Evolutionary conservation across 129 eudicot genomes (phyloP).

Genomic region (Tagetes patula): DNA sequence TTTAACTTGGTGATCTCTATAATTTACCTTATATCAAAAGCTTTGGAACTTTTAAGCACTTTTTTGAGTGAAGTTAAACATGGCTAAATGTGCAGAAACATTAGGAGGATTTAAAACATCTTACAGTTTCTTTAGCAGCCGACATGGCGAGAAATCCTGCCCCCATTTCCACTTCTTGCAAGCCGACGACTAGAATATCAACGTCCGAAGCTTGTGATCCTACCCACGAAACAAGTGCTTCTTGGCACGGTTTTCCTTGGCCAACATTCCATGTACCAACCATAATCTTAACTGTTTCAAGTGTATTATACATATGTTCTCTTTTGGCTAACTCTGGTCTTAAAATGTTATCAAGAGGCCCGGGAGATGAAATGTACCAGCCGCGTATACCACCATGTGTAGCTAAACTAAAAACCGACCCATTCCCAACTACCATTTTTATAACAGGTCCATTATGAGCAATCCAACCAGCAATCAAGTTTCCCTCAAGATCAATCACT

Average conservation of each 20-base stretch:
- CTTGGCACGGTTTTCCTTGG: conserved; percentile 85
- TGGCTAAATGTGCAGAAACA: neutral
- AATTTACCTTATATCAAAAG: neutral
- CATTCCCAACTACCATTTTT: conserved; percentile 72
- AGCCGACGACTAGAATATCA: conserved; percentile 79
- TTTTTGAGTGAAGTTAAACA: neutral
- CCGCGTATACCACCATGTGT: conserved; percentile 98
- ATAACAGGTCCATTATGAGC: conserved; percentile 90
- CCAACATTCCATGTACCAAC: conserved; percentile 97
- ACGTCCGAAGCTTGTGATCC: conserved; percentile 76
- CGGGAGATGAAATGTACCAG: conserved; percentile 86
- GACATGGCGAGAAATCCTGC: conserved; percentile 99
- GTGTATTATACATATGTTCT: conserved; percentile 67
- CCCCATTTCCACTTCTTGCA: conserved; percentile 99
- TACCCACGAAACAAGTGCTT: conserved; percentile 76
- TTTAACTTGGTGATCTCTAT: neutral
- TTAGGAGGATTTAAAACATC: conserved; percentile 26
- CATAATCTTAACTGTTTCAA: conserved; percentile 61
- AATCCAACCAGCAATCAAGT: conserved; percentile 72
- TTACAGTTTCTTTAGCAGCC: conserved; percentile 98
- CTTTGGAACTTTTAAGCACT: neutral
- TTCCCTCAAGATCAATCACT: conserved; percentile 80
- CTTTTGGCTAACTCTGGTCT: conserved; percentile 60
- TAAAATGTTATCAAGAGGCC: conserved; percentile 72
- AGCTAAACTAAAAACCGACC: conserved; percentile 70